Base-by-base conservation (phyloP, 176 grass and related monocot genomes). In the Saccharum spontaneum region DNA sequence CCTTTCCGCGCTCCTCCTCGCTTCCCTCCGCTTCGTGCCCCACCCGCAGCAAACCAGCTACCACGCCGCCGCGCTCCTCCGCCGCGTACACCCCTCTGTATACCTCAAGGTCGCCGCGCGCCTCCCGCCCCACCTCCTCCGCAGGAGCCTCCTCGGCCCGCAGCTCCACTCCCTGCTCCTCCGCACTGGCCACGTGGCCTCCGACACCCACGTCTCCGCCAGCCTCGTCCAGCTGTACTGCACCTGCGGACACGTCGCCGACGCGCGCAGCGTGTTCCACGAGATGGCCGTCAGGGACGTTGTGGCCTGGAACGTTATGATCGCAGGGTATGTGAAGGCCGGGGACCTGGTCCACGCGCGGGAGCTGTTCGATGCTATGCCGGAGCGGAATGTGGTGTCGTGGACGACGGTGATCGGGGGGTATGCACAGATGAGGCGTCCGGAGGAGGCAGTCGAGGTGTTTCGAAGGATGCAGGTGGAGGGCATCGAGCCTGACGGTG, bases 401-500 rank as follows among this genome's bases (percentile, higher is more conserved):
- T 94, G 94, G 92, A 97, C 94, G 16, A 94, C 83, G 3, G 7
- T 94, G 71, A 90, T 97, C 4, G 88, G 82, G 60, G 90, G 90
- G 0, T 92, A 90, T 36, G 83, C 67, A 6, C 80, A 90, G 83
- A 82, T 86, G 85, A 94, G 63, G 44, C 77, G 36, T 31, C 84
- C 92, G 8, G 90, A 87, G 45, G 90, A 94, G 65, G 92, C 92
- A 1, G 41, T 97, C 0, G 77, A 87, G 33, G 61, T 97, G 49
- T 97, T 97, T 28, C 91, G 82, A 57, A 92, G 86, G 77, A 97
- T 97, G 94, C 94, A 97, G 73, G 31, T 90, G 41, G 94, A 86
- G 7, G 62, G 79, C 18, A 86, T 90, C 36, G 79, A 91, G 65
- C 91, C 91, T 2, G 91, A 97, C 46, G 87, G 86, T 71, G 77